A percentile compares a stretch with the other conserved stretches of the same genome.
These are phyloP conservation scores for Linnemannia zychae DNA, from an alignment of 192 early-diverging fungal genomes.

Conservation along the genomic window DNA sequence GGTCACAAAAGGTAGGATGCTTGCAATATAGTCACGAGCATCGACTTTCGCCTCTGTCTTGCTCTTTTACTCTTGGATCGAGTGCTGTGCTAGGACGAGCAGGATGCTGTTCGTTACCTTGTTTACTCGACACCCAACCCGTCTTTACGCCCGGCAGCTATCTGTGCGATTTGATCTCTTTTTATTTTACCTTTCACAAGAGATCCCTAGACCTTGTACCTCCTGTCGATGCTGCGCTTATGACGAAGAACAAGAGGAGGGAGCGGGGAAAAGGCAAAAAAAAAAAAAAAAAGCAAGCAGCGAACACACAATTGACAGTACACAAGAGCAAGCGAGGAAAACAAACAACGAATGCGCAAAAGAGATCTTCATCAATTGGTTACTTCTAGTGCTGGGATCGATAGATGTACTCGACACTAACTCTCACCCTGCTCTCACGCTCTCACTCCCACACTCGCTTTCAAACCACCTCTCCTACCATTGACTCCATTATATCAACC, in stretches of 20 bases:
- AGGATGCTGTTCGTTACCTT: neutral
- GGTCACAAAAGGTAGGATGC: slow-evolving; percentile 48
- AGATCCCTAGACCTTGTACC: too few species aligned
- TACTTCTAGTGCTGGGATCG: neutral
- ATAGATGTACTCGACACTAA: neutral
- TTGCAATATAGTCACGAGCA: neutral
- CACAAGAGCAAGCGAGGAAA: neutral
- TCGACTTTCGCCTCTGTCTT: neutral
- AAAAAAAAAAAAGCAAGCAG: too few species aligned
- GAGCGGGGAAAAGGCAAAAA: neutral
- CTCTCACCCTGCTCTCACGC: neutral
- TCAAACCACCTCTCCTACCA: neutral
- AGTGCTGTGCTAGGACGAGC: neutral
- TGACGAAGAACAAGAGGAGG: neutral
- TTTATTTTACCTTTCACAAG: neutral
- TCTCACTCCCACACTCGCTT: neutral
- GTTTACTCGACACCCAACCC: neutral
- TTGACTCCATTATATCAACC: neutral
- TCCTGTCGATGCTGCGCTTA: too few species aligned
- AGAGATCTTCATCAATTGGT: neutral
- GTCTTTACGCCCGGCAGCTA: neutral
- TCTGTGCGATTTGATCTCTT: neutral
- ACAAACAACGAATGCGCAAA: neutral
- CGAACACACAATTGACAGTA: neutral
- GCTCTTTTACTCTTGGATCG: neutral